phyloP scores from a whole-genome alignment of 768 basidiomycete genomes.

The Roridomyces roridus region DNA sequence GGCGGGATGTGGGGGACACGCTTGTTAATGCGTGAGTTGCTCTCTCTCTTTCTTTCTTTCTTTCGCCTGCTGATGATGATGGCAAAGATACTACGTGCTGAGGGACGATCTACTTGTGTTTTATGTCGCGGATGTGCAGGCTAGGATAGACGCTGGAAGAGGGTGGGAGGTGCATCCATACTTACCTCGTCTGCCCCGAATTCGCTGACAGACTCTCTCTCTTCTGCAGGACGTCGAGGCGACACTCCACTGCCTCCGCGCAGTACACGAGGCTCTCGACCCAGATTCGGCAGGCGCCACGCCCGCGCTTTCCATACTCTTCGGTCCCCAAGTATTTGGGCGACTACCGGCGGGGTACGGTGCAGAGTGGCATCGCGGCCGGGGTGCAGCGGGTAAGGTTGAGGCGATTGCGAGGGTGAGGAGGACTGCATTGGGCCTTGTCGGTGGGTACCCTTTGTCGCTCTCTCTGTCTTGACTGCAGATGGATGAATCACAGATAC shows the following conservation, averaged over 20 bases:
- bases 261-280: conserved; percentile 85
- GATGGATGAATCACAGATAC: conserved; percentile 7
- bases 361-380: no score
- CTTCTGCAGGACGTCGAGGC: conserved; percentile 78
- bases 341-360: conserved; percentile 56
- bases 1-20: conserved; percentile 86
- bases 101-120: conserved; percentile 82
- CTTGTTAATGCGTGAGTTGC: conserved; percentile 81
- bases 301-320: conserved; percentile 57
- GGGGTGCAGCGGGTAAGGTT: conserved; percentile 14
- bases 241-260: conserved; percentile 83
- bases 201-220: background rate
- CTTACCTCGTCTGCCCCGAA: background rate
- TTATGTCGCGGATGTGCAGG: conserved; percentile 66
- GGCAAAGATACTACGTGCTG: conserved; percentile 81
- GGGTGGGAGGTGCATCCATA: conserved; percentile 74
- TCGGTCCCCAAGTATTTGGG: conserved; percentile 75
- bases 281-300: conserved; percentile 39
- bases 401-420: conserved; percentile 53
- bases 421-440: conserved; percentile 73
- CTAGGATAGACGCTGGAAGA: conserved; percentile 56
- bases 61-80: background rate
- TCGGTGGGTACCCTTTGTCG: conserved; percentile 62
- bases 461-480: background rate
- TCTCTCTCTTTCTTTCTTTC: background rate